phyloP scores from a whole-genome alignment of 352 stramenopile genomes.

The Phytopythium kandeliae region DNA sequence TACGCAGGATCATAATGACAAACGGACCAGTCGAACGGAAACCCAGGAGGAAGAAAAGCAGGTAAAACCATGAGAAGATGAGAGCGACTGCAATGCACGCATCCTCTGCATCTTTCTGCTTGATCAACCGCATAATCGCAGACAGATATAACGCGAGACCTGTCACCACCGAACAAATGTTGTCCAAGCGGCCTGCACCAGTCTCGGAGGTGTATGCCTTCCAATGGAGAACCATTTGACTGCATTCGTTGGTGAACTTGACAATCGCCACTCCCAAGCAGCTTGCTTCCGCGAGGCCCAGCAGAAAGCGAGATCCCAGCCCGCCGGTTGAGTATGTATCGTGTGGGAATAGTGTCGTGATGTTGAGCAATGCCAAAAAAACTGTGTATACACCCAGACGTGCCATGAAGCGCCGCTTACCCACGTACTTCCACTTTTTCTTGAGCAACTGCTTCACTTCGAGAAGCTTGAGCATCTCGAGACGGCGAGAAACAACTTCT shows the following conservation, averaged over 20 bases:
- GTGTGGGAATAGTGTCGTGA: conserved; percentile 36
- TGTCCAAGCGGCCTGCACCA: conserved; percentile 41
- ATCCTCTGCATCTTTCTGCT: conserved; percentile 28
- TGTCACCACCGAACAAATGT: conserved; percentile 41
- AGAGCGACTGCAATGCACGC: conserved; percentile 34
- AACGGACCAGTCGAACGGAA: conserved; percentile 59
- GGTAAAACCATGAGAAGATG: conserved; percentile 56
- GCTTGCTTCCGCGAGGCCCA: conserved; percentile 26
- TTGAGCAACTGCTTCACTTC: conserved; percentile 43
- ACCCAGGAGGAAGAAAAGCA: conserved; percentile 64
- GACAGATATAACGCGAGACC: conserved; percentile 30
- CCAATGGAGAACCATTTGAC: conserved; percentile 41
- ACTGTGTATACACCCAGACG: conserved; percentile 28
- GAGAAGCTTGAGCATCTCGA: conserved; percentile 51
- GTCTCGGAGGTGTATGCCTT: conserved; percentile 33
- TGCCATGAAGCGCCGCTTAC: conserved; percentile 33
- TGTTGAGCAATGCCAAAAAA: conserved; percentile 39
- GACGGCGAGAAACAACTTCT: conserved; percentile 24
- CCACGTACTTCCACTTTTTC: conserved; percentile 69
- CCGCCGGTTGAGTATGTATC: conserved; percentile 21
- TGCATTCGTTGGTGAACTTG: conserved; percentile 49
- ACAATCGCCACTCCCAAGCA: conserved; percentile 23
- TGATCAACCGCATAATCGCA: conserved; percentile 12
- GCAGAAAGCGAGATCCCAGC: conserved; percentile 10
- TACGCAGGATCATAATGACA: conserved; percentile 62